Percentiles rank a stretch among this genome's conserved stretches.
phyloP scores from a whole-genome alignment of 352 stramenopile genomes.

The Thraustochytrium striatum region DNA sequence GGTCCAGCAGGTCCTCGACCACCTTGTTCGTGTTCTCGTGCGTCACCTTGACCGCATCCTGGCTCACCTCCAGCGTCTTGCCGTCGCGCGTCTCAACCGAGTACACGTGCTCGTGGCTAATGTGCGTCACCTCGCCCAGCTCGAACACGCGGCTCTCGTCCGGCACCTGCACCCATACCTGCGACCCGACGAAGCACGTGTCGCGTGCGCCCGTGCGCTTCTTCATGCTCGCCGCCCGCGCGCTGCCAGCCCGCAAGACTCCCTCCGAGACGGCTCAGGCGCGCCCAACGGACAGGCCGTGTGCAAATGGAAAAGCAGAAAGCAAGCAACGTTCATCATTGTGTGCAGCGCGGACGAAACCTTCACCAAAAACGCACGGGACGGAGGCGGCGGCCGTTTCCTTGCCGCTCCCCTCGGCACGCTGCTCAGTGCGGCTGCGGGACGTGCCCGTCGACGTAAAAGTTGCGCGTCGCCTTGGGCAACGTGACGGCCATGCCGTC shows the following conservation, averaged over 20 bases:
- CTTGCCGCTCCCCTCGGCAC: too few species aligned
- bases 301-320: not conserved
- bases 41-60: conserved; percentile 7
- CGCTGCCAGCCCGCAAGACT: too few species aligned
- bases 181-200: conserved; percentile 28
- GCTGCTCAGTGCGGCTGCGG: conserved; percentile 50
- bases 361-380: too few species aligned
- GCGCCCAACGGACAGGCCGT: not conserved
- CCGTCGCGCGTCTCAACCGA: not conserved
- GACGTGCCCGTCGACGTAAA: conserved; percentile 94
- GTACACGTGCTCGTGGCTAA: conserved; percentile 15
- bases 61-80: not conserved
- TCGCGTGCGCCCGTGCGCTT: too few species aligned
- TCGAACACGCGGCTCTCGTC: conserved; percentile 34
- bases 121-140: conserved; percentile 37
- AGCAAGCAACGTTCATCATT: too few species aligned
- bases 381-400: too few species aligned
- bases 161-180: conserved; percentile 30
- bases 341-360: too few species aligned
- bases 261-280: too few species aligned
- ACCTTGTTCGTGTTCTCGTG: not conserved
- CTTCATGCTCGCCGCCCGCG: too few species aligned
- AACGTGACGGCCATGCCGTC: conserved; percentile 79
- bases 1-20: conserved; percentile 39
- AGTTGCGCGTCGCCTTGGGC: conserved; percentile 93